Percentiles rank a stretch among this genome's conserved stretches.
phyloP scores from a whole-genome alignment of 148 eudicot species.

The Drosera capensis region DNA sequence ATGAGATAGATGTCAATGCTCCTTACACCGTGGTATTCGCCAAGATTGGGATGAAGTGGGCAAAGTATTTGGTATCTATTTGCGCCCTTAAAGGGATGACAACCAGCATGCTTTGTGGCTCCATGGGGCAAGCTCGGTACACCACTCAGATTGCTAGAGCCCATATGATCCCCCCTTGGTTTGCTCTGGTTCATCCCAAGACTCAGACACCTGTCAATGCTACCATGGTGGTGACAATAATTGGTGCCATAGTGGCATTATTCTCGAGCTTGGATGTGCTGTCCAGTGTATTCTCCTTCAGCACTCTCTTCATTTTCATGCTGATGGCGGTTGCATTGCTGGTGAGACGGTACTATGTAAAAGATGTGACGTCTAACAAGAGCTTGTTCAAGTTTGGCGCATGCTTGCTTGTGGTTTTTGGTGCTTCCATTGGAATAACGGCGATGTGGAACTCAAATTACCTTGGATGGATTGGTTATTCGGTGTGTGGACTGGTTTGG shows the following conservation, averaged over 20 bases:
- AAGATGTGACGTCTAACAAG: slow-evolving; percentile 31
- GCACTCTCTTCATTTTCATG: slow-evolving; percentile 83
- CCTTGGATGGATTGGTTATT: slow-evolving; percentile 43
- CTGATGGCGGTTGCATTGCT: slow-evolving; percentile 87
- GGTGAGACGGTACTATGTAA: slow-evolving; percentile 69
- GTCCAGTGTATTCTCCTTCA: slow-evolving; percentile 69
- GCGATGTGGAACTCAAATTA: slow-evolving; percentile 33
- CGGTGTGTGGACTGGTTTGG: slow-evolving; percentile 39
- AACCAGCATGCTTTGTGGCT: slow-evolving; percentile 70
- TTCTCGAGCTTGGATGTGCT: slow-evolving; percentile 82
- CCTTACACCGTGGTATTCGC: slow-evolving; percentile 66
- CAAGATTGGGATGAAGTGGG: slow-evolving; percentile 78
- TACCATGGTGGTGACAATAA: slow-evolving; percentile 45
- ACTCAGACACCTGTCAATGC: slow-evolving; percentile 80
- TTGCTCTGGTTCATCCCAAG: slow-evolving; percentile 72
- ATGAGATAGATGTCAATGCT: slow-evolving; percentile 64
- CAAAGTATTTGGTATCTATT: slow-evolving; percentile 66
- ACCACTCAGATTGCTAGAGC: slow-evolving; percentile 89
- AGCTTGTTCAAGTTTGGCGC: slow-evolving; percentile 28
- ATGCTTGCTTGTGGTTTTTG: slow-evolving; percentile 32
- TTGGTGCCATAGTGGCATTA: slow-evolving; percentile 50
- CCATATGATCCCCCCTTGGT: slow-evolving; percentile 92
- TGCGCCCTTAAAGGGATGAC: slow-evolving; percentile 87
- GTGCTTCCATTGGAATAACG: slow-evolving; percentile 41
- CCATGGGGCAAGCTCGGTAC: slow-evolving; percentile 83